Evolutionary conservation across 345 rosid species (phyloP).

Genomic region (Linum trigynum): DNA sequence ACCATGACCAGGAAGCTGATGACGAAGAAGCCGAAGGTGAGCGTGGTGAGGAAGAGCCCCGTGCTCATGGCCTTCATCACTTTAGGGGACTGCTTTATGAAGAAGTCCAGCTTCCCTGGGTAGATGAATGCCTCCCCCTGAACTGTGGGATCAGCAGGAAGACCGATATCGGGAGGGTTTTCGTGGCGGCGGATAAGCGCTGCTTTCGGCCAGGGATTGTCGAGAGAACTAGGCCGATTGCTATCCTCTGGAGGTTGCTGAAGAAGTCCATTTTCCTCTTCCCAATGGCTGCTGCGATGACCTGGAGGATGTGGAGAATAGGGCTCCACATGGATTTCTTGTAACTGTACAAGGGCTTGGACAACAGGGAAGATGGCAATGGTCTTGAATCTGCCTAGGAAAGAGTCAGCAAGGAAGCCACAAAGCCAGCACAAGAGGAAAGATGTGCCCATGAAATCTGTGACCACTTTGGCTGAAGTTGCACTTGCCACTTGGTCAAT

Average conservation of each 20-base stretch:
- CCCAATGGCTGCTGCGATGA: no score
- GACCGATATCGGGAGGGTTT: conserved; percentile 5
- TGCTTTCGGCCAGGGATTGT: not conserved
- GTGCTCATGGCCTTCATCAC: conserved; percentile 21
- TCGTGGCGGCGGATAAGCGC: not conserved
- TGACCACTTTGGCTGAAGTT: no score
- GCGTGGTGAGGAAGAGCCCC: conserved; percentile 14
- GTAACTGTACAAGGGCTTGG: conserved; percentile 4
- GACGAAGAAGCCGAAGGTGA: conserved; percentile 7
- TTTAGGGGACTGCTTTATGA: conserved; percentile 12
- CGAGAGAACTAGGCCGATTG: not conserved
- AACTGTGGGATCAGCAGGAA: conserved; percentile 16
- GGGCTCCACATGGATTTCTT: conserved; percentile 10
- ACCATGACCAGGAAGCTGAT: conserved; percentile 11
- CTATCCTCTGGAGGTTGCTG: conserved; percentile 3
- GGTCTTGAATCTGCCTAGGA: no score
- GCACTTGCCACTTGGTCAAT: no score
- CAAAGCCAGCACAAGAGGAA: no score
- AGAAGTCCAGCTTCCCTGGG: not conserved
- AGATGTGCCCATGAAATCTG: no score
- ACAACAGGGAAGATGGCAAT: no score
- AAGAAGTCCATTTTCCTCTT: conserved; percentile 5
- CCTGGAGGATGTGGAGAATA: conserved; percentile 6
- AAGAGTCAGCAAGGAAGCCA: no score
- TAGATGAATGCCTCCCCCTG: conserved; percentile 11